Evolutionary conservation across 495 filamentous ascomycete genomes (phyloP), one percentile per base, ranked within the genome.

Genomic region (Penicillium herquei): DNA sequence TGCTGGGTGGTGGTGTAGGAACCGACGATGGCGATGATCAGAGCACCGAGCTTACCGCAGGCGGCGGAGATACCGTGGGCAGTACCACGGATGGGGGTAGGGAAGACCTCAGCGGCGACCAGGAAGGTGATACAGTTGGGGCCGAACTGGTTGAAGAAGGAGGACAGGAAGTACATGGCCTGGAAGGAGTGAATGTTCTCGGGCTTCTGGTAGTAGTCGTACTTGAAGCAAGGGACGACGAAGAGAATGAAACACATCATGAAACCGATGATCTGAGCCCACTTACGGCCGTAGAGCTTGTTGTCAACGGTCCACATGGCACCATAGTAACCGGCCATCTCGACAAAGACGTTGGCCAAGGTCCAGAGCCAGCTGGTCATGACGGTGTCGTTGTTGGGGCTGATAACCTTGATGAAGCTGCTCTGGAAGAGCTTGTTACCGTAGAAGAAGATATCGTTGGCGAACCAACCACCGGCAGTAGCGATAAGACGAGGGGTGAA

Each of bases 71-170:
- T 85, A 58, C 91, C 91, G 77, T 96, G 91, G 43, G 91, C 91
- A 30, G 90, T 90, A 50, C 90, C 91, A 57, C 91, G 89, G 55
- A 96, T 85, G 6, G 89, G 87, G 0, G 90, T 93, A 1, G 91
- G 91, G 79, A 85, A 96, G 30, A 91, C 87, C 68, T 96, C 91
- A 47, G 88, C 91, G 43, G 91, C 91, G 21, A 92, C 89, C 49
- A 95, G 78, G 86, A 96, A 96, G 52, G 90, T 93, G 53, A 94
- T 88, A 52, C 83, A 84, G 80, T 95, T 96, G 70, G 91, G 90
- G 9, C 91, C 90, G 66, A 96, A 95, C 70, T 96, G 91, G 78
- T 93, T 94, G 84, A 96, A 96, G 81, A 95, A 95, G 45, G 86
- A 90, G 39, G 87, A 88, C 44, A 93, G 68, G 77, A 90, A 96